Percentiles rank a stretch among this genome's conserved stretches.
Conservation (phyloP, 179 eudicot species). For the Carnegiea gigantea region DNA sequence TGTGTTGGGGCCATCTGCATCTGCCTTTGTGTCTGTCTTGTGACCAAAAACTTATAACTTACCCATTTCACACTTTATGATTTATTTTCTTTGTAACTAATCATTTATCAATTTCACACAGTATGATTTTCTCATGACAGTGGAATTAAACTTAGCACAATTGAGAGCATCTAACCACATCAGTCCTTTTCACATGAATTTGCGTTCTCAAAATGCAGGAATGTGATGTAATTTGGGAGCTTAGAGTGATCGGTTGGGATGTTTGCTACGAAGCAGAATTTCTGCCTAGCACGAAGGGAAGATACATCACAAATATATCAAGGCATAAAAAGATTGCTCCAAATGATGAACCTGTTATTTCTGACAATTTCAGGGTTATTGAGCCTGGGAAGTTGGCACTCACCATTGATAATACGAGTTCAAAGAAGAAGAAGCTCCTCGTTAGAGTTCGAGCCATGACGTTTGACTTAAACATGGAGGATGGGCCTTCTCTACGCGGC, state of each 20-base stretch:
- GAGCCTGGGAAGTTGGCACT: conserved; percentile 70
- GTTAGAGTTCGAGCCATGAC: conserved; percentile 20
- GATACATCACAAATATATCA: conserved; percentile 58
- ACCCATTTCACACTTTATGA: too few relatives aligned
- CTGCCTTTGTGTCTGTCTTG: too few relatives aligned
- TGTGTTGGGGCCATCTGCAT: too few relatives aligned
- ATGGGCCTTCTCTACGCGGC: conserved; percentile 31
- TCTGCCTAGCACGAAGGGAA: conserved; percentile 51
- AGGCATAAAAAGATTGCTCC: conserved; percentile 53
- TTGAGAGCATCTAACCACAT: not conserved
- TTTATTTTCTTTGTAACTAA: too few relatives aligned
- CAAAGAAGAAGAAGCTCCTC: conserved; percentile 57
- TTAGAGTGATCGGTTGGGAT: conserved; percentile 72
- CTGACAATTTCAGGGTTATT: conserved; percentile 28
- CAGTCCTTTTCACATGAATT: not conserved
- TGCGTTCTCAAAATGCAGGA: conserved; percentile 15
- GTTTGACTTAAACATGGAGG: not conserved
- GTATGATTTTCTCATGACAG: too few relatives aligned
- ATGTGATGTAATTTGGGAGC: conserved; percentile 39
- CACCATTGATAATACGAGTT: conserved; percentile 56
- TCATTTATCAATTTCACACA: too few relatives aligned
- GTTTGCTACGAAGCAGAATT: conserved; percentile 63
- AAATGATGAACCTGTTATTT: conserved; percentile 20
- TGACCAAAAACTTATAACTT: too few relatives aligned
- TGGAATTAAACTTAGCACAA: not conserved